Evolutionary conservation across 1,284 basidiomycete genomes (phyloP), one percentile per base, ranked within the genome.

Genomic region (Pholiota adiposa): DNA sequence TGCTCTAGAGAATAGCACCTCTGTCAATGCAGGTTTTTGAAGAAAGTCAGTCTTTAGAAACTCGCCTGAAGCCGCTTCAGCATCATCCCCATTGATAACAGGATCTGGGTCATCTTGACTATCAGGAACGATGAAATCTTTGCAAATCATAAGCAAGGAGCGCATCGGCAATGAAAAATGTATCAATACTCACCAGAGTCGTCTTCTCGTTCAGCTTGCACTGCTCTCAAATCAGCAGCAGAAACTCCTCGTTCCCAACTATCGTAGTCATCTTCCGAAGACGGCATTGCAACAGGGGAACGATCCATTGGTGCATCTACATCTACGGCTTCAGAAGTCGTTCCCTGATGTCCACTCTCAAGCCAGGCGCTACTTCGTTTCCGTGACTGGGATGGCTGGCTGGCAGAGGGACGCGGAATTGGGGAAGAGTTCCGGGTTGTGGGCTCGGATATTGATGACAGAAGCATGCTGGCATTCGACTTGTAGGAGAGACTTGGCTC

Each of bases 221-320:
- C 59, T 23, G 56, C 33, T 34, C 36, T 58, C 40, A 66, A 25
- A 8, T 65, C 55, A 27, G 62, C 60, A 6, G 51, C 53, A 44
- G 64, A 57, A 3, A 67, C 50, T 2, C 56, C 54, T 38, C 55
- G 56, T 44, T 70, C 70, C 66, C 68, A 68, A 11, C 34, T 62
- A 56, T 65, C 66, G 27, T 67, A 69, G 50, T 70, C 64, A 29
- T 57, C 40, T 23, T 49, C 60, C 27, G 57, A 59, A 14, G 54
- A 51, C 12, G 16, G 29, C 38, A 21, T 41, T 21, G 44, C 21
- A 9, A n/a, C 16, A 29, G 25, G 25, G n/a, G 48, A 19, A 1
- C 36, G 48, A 50, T 5, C 31, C 3, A 18, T 25, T 5, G 21
- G 23, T 46, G 23, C 1, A 23, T 43, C 41, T 7, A 7, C 23